Evolutionary conservation across 2,329 filamentous ascomycete species (phyloP), one percentile per base, ranked within the genome.

Genomic region (Dendrostoma leiphaemia): DNA sequence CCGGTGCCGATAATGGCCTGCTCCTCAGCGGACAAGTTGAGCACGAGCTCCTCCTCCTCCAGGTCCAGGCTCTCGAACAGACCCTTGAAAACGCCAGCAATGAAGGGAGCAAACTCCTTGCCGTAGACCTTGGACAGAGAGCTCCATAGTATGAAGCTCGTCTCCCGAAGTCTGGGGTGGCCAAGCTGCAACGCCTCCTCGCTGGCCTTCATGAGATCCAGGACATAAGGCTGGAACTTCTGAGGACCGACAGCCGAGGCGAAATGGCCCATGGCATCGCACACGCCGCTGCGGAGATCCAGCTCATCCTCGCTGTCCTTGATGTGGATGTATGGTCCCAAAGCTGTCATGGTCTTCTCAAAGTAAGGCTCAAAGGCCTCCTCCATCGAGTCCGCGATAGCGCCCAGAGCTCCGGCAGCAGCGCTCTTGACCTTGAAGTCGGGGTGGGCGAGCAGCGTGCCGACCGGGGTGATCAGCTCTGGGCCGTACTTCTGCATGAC

Each of bases 141-240:
- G 61, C 90, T 91, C 93, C 94, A 99, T 51, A 99, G 81, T 59
- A 97, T 95, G 75, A 96, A 99, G 69, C 91, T 96, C 59, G 91
- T 97, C 78, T 99, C 94, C 71, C 91, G 90, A 48, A 97, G 84
- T 54, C 92, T 84, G 38, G 92, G 89, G 74, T 97, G 92, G 63
- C 91, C 92, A 3, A 99, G 85, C 63, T 88, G 80, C 2, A 97
- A 81, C 52, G 89, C 92, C 72, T 97, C 92, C 73, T 97, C 92
- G 62, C 90, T 96, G 13, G 93, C 88, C 65, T 87, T 82, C 89
- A 99, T 96, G 55, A 97, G 80, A 38, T 91, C 90, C 67, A 89
- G 80, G 32, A 97, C 92, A 67, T 93, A 97, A 13, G 89, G 90
- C 76, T 96, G 86, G 80, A 97, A 97, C 45, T 88, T 80, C 68